phyloP scores from a whole-genome alignment of 2,329 filamentous ascomycete species.

The Talaromyces sp. region DNA sequence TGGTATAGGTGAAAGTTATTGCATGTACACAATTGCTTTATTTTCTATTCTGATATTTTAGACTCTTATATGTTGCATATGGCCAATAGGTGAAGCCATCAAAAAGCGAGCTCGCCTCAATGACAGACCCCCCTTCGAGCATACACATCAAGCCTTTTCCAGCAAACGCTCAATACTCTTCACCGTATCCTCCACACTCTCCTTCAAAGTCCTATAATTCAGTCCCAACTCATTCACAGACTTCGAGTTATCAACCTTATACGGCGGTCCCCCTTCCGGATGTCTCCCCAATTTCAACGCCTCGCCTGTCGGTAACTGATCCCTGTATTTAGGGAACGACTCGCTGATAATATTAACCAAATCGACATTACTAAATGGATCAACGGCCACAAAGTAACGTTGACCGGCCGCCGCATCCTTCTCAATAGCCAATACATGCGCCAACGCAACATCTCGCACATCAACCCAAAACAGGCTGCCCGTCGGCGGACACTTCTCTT shows the following conservation, averaged over 20 bases:
- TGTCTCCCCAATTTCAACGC: conserved; percentile 23
- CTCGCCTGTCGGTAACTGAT: conserved; percentile 30
- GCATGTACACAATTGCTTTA: neutral
- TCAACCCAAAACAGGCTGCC: conserved; percentile 27
- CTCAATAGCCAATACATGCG: conserved; percentile 29
- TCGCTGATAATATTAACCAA: conserved; percentile 26
- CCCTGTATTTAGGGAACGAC: conserved; percentile 31
- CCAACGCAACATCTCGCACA: conserved; percentile 32
- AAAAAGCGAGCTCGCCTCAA: neutral
- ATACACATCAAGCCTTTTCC: conserved; percentile 13
- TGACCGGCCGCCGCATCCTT: conserved; percentile 23
- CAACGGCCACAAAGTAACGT: conserved; percentile 26
- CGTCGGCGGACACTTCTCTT: conserved; percentile 20
- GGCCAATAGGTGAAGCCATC: neutral
- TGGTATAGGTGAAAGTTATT: neutral
- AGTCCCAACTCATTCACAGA: conserved; percentile 42
- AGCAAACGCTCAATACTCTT: conserved; percentile 20
- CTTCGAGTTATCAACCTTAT: conserved; percentile 39
- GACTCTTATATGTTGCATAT: too few species aligned
- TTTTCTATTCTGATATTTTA: neutral
- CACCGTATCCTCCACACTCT: conserved; percentile 16
- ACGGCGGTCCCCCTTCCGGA: conserved; percentile 20
- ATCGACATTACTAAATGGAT: conserved; percentile 25
- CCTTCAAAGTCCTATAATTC: conserved; percentile 28
- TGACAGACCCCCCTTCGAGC: neutral